A percentile compares a stretch with the other conserved stretches of the same genome.
phyloP scores from a whole-genome alignment of 352 stramenopile species.

The Phytophthora sp. region DNA sequence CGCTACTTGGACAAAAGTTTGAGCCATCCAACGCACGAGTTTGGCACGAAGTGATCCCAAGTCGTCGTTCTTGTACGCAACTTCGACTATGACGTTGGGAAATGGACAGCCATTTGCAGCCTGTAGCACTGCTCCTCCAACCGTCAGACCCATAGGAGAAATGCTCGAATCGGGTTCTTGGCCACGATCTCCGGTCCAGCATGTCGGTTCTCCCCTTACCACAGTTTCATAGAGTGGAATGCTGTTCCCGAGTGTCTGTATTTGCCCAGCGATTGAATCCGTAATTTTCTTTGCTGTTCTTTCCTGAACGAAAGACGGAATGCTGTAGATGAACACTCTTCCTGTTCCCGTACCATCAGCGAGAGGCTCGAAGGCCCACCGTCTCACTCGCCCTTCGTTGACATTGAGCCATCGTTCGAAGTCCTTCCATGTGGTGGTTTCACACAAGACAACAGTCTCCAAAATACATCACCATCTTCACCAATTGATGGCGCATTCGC shows the following conservation, averaged over 20 bases:
- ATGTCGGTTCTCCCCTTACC: background rate
- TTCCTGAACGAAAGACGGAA: background rate
- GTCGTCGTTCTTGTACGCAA: background rate
- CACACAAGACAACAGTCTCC: background rate
- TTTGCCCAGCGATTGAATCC: background rate
- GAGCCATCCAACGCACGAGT: background rate
- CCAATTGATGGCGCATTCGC: background rate
- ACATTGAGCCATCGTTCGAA: background rate
- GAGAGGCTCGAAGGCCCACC: background rate
- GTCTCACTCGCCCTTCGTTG: background rate
- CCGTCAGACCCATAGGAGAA: background rate
- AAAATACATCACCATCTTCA: background rate
- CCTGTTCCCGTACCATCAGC: background rate
- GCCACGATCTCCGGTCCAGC: background rate
- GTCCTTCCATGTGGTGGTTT: background rate
- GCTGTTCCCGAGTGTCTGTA: background rate
- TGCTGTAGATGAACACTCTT: conserved; percentile 2
- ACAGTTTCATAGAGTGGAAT: background rate
- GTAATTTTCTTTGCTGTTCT: background rate
- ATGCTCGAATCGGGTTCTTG: background rate
- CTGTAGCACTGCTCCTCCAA: background rate
- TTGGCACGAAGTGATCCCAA: background rate
- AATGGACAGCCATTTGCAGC: background rate
- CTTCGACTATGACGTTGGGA: conserved; percentile 2
- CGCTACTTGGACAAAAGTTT: conserved; percentile 1